phyloP scores from a whole-genome alignment of 208 protist genomes.

The Leishmania braziliensis region DNA sequence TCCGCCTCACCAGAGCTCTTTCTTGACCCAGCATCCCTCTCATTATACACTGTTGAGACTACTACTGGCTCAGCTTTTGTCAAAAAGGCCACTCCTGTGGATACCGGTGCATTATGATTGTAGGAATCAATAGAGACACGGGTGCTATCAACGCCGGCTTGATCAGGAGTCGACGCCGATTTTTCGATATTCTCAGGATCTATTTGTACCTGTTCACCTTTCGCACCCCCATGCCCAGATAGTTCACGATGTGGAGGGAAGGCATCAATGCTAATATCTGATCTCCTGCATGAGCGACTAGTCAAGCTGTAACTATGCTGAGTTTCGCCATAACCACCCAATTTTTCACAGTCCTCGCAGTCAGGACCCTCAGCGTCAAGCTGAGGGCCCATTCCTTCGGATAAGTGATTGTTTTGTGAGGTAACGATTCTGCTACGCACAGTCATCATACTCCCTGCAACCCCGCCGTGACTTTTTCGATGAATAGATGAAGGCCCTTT shows the following conservation, averaged over 20 bases:
- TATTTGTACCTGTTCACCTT: neutral
- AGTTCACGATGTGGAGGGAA: neutral
- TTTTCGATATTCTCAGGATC: neutral
- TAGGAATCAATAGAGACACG: neutral
- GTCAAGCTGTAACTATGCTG: neutral
- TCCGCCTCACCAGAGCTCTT: neutral
- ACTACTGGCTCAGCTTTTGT: neutral
- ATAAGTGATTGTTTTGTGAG: neutral
- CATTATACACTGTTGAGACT: neutral
- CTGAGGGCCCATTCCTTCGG: neutral
- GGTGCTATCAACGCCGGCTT: neutral
- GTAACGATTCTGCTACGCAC: slow-evolving; percentile 5
- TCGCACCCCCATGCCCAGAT: neutral
- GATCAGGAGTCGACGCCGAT: neutral
- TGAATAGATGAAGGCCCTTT: neutral
- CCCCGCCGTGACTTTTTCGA: neutral
- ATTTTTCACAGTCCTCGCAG: neutral
- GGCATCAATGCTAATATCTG: neutral
- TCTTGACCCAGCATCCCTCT: neutral
- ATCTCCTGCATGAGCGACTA: neutral
- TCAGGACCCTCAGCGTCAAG: neutral
- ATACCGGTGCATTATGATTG: neutral
- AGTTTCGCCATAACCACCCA: neutral
- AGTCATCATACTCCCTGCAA: neutral
- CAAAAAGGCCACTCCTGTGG: neutral